Evolutionary conservation across 106 monocot genomes (phyloP).

Genomic region (Acorus calamus): DNA sequence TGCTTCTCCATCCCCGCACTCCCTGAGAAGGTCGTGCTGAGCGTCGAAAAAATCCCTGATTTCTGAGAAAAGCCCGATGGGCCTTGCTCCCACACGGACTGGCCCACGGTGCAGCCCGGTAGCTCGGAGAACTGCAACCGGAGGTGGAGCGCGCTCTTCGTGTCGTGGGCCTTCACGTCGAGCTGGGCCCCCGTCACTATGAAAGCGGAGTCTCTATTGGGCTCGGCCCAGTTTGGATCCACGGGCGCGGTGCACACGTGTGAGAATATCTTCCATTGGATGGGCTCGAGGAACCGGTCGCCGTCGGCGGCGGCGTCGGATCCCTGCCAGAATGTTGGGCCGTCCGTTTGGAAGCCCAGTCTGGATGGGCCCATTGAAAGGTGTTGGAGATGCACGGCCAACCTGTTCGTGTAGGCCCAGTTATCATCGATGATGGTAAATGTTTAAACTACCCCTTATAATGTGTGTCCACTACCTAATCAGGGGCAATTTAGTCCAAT

Average conservation of each 20-base stretch:
- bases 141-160: constrained; percentile 42
- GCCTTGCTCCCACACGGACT: constrained; percentile 50
- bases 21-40: constrained; percentile 8
- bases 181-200: constrained; percentile 78
- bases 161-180: constrained; percentile 24
- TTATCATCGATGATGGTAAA: not conserved
- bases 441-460: not conserved
- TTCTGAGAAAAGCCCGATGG: constrained; percentile 17
- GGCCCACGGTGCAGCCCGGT: constrained; percentile 14
- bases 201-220: constrained; percentile 15
- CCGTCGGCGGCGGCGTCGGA: constrained; percentile 28
- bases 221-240: constrained; percentile 27
- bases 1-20: constrained; percentile 15
- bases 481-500: too few relatives aligned
- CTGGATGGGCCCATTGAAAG: constrained; percentile 39
- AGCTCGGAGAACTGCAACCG: constrained; percentile 48
- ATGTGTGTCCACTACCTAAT: too few relatives aligned
- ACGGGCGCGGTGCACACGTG: constrained; percentile 66
- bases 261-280: constrained; percentile 48
- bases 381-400: constrained; percentile 83
- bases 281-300: constrained; percentile 44
- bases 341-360: constrained; percentile 13
- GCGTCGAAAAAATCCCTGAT: constrained; percentile 43
- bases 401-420: constrained; percentile 9
- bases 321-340: constrained; percentile 23